Evolutionary conservation across 2,329 filamentous ascomycete genomes (phyloP).

Genomic region (Verticillium nonalfalfae): DNA sequence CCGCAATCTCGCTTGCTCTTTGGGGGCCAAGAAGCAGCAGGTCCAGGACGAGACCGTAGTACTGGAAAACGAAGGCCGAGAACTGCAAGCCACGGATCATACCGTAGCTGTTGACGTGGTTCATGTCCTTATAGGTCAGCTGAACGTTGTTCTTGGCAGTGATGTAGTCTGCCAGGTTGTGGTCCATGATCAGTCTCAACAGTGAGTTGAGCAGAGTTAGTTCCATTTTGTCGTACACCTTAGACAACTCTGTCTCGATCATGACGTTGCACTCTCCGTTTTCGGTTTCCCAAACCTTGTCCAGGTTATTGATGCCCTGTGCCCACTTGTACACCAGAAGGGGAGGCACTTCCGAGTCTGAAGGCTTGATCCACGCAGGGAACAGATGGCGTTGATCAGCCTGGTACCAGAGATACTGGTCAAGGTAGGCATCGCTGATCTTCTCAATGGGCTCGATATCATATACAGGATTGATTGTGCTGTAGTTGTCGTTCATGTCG

Average conservation of each 20-base stretch:
- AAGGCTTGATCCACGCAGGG: slow-evolving; percentile 98
- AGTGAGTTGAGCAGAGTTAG: slow-evolving; percentile 90
- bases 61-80: slow-evolving; percentile 98
- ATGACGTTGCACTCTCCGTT: slow-evolving; percentile 97
- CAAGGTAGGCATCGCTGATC: slow-evolving; percentile 96
- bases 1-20: slow-evolving; percentile 95
- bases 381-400: slow-evolving; percentile 96
- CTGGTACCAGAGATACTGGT: slow-evolving; percentile 99
- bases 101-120: slow-evolving; percentile 97
- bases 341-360: slow-evolving; percentile 94
- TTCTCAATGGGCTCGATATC: slow-evolving; percentile 99
- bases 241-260: slow-evolving; percentile 97
- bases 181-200: slow-evolving; percentile 94
- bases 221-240: slow-evolving; percentile 99
- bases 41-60: slow-evolving; percentile 93
- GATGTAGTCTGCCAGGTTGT: slow-evolving; percentile 98
- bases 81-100: slow-evolving; percentile 98
- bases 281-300: slow-evolving; percentile 88
- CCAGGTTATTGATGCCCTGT: slow-evolving; percentile 96
- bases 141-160: slow-evolving; percentile 99
- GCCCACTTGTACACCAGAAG: slow-evolving; percentile 97
- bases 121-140: slow-evolving; percentile 99
- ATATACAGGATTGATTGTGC: slow-evolving; percentile 97
- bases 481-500: slow-evolving; percentile 99
- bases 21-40: slow-evolving; percentile 86